Base-by-base conservation (phyloP, 2,329 filamentous ascomycete genomes). In the Emergomyces pasteurianus region DNA sequence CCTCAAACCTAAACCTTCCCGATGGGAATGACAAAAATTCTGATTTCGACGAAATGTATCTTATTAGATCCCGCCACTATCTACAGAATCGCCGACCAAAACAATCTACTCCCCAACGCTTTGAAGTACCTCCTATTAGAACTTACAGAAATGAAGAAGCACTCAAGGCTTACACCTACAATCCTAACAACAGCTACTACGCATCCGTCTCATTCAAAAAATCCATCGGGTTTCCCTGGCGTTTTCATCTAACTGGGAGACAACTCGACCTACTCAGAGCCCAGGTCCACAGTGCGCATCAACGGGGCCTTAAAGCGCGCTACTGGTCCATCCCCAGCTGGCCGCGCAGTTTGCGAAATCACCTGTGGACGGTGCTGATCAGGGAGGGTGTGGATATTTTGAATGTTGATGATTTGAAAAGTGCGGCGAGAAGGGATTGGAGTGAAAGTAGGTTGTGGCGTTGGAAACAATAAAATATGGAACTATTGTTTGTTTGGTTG, bases 321-420 rank as follows among this genome's bases (percentile, higher is more conserved):
- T 85, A 84, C 65, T 85, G 82, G 82, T 74, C 75, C 28, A 75
- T 81, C 12, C 82, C 82, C 0, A 72, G 68, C 59, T 85, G 82
- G 82, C 83, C 83, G 0, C 70, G 78, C 5, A 75, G 75, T 47
- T 64, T 83, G 68, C 70, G 82, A 52, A 81, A 84, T 66, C 75
- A 78, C 58, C 69, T 85, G 18, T 85, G 82, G 83, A 73, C 75
- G 8, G 71, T 81, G 23, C 67, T 85, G 21, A 75, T 80, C 12
- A 71, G 75, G 36, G 80, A 83, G 67, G 81, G 81, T 0, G 81
- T 79, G 12, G 81, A 83, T 67, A 75, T 81, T 49, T 66, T 85
- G 58, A 85, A 83, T 66, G 82, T 81, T 1, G 82, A 85, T 73
- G 82, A 85, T 68, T 66, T 85, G 63, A 69, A 69, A 54, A 77